phyloP scores from a whole-genome alignment of 805 yeast genomes.

The Barnettozyma siamensis region DNA sequence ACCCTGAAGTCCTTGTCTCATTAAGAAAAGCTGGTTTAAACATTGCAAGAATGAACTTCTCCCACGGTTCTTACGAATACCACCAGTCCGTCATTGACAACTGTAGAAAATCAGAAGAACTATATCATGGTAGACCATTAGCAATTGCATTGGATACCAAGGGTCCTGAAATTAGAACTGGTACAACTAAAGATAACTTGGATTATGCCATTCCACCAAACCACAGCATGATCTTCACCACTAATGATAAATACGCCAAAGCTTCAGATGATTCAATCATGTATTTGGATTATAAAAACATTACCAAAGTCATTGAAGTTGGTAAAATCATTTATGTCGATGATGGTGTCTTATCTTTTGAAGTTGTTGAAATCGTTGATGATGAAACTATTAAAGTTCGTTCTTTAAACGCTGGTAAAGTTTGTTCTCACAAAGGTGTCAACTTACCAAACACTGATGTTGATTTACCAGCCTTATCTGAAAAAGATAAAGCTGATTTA shows the following conservation, averaged over 20 bases:
- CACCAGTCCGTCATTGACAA: slow-evolving; percentile 96
- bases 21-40: slow-evolving; percentile 96
- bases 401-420: slow-evolving; percentile 91
- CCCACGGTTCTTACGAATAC: slow-evolving; percentile 97
- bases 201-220: slow-evolving; percentile 81
- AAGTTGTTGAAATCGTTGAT: slow-evolving; percentile 80
- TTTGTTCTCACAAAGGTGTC: slow-evolving; percentile 98
- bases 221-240: slow-evolving; percentile 91
- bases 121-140: slow-evolving; percentile 91
- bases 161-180: slow-evolving; percentile 99
- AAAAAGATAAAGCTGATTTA: slow-evolving; percentile 91
- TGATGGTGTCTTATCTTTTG: slow-evolving; percentile 96
- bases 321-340: slow-evolving; percentile 94
- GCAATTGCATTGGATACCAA: slow-evolving; percentile 98
- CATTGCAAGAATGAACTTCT: slow-evolving; percentile 98
- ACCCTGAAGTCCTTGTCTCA: slow-evolving; percentile 73
- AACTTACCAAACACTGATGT: slow-evolving; percentile 98
- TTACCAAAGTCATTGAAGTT: slow-evolving; percentile 82
- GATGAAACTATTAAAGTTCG: slow-evolving; percentile 76
- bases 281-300: slow-evolving; percentile 93
- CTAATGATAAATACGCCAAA: slow-evolving; percentile 74
- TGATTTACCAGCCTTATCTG: slow-evolving; percentile 95
- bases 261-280: slow-evolving; percentile 72
- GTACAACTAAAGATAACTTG: slow-evolving; percentile 73
- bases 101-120: slow-evolving; percentile 87